A percentile compares a stretch with the other conserved stretches of the same genome.
Evolutionary conservation across 2,329 filamentous ascomycete genomes (phyloP).

Genomic region (Colletotrichum brevisporum): DNA sequence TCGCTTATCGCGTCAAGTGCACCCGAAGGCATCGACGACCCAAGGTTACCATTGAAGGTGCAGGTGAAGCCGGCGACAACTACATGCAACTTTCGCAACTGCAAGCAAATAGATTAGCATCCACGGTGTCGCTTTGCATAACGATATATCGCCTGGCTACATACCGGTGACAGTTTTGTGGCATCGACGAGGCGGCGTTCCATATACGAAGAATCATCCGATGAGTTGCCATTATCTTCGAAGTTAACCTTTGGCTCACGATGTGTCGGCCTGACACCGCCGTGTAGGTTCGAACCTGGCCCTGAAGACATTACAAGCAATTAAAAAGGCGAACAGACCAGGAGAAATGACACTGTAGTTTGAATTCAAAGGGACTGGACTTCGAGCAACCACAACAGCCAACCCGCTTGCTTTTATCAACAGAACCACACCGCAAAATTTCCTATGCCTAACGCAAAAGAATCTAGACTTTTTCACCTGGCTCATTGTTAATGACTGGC

Average conservation of each 20-base stretch:
- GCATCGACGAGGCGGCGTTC: conserved; percentile 44
- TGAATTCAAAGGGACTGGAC: too few species aligned
- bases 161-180: conserved; percentile 49
- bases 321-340: too few species aligned
- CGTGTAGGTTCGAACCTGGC: background rate
- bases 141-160: conserved; percentile 5
- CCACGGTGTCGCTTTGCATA: background rate
- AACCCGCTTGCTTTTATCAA: background rate
- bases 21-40: conserved; percentile 53
- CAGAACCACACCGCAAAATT: background rate
- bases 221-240: conserved; percentile 40
- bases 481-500: background rate
- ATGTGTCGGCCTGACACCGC: background rate
- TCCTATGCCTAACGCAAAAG: background rate
- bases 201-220: conserved; percentile 27
- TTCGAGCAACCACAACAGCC: too few species aligned
- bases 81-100: conserved; percentile 50
- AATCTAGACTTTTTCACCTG: background rate
- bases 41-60: conserved; percentile 54
- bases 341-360: too few species aligned
- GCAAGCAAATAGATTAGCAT: background rate
- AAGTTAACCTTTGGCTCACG: background rate
- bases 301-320: conserved; percentile 8
- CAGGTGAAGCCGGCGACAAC: conserved; percentile 53
- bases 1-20: conserved; percentile 52